A percentile compares a stretch with the other conserved stretches of the same genome.
Evolutionary conservation across 345 rosid species (phyloP).

Genomic region (Arabidopsis arenosa): DNA sequence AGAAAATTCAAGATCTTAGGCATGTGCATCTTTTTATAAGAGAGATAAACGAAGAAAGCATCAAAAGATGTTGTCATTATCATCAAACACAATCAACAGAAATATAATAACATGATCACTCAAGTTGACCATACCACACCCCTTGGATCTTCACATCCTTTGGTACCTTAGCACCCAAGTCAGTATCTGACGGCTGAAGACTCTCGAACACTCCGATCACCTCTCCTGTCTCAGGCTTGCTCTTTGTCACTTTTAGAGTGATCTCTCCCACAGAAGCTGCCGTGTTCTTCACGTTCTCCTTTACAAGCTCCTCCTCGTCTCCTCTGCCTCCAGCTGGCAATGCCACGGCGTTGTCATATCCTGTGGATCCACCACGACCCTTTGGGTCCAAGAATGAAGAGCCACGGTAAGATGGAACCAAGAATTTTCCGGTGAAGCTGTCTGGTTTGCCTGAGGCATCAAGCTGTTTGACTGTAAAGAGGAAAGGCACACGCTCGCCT

Average conservation of each 20-base stretch:
- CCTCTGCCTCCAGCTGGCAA: conserved; percentile 86
- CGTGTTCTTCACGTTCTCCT: conserved; percentile 80
- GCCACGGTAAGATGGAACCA: conserved; percentile 92
- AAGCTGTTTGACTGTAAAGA: conserved; percentile 87
- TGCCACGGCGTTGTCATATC: conserved; percentile 89
- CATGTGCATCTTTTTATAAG: conserved; percentile 29
- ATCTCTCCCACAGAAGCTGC: conserved; percentile 82
- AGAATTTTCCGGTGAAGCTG: conserved; percentile 70
- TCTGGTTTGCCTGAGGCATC: conserved; percentile 93
- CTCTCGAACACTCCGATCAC: conserved; percentile 96
- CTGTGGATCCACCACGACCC: conserved; percentile 95
- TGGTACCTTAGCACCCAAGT: conserved; percentile 91
- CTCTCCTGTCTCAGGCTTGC: conserved; percentile 91
- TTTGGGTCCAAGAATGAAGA: conserved; percentile 98
- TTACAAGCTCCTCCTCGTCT: conserved; percentile 84
- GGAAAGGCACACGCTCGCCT: conserved; percentile 94
- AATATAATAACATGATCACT: conserved; percentile 43
- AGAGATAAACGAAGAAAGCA: conserved; percentile 18
- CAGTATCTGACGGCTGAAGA: conserved; percentile 97
- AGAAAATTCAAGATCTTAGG: conserved; percentile 1
- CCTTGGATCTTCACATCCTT: conserved; percentile 98
- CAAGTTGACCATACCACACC: conserved; percentile 97
- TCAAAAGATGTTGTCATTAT: conserved; percentile 36
- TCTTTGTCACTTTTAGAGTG: conserved; percentile 77
- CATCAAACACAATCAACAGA: conserved; percentile 34